Base-by-base conservation (phyloP, 1,284 basidiomycete species). In the Trichosporon asahii region DNA sequence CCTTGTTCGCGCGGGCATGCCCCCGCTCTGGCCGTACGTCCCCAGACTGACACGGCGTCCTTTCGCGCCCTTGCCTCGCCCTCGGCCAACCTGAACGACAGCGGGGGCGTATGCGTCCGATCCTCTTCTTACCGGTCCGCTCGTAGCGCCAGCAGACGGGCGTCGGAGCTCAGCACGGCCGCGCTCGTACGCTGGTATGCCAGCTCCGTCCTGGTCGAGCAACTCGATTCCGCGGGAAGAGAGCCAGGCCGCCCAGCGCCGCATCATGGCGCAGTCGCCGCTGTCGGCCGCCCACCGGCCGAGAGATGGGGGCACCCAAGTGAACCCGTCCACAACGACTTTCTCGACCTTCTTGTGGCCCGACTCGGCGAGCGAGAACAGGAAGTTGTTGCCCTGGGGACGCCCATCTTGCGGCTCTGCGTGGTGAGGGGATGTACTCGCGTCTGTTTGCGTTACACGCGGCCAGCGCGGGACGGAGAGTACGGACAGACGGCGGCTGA, bases 401-500 rank as follows among this genome's bases (percentile, higher is more conserved):
- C 15, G 65, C 27, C n/a, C 63, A 60, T 65, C 66, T 35, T 64
- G 40, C 66, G 37, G 68, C 14, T 33, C 29, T 27, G 53, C 12
- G 29, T 40, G 12, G 29, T 44, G 55, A 12, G 66, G 64, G 11
- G 63, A 71, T 25, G 46, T 55, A 46, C 63, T 53, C 5, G 65
- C 65, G 61, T 65, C 70, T 3, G 49, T 60, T 33, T 27, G 61
- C 18, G 60, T 44, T 11, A 68, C 73, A 44, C 63, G 71, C n/a
- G 70, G 70, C 76, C 77, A 78, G 64, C 76, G 79, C 18, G 91
- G 90, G 66, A 94, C 86, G 7, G 90, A 91, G 7, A 94, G 82
- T 9, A 94, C 84, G 1, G 88, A 85, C 66, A 87, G 85, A 25
- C 63, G 66, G 1, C 49, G 49, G 12, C 55, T 60, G 2, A 64